Evolutionary conservation across 2,329 filamentous ascomycete species (phyloP).

Genomic region (Penicillium sp.): DNA sequence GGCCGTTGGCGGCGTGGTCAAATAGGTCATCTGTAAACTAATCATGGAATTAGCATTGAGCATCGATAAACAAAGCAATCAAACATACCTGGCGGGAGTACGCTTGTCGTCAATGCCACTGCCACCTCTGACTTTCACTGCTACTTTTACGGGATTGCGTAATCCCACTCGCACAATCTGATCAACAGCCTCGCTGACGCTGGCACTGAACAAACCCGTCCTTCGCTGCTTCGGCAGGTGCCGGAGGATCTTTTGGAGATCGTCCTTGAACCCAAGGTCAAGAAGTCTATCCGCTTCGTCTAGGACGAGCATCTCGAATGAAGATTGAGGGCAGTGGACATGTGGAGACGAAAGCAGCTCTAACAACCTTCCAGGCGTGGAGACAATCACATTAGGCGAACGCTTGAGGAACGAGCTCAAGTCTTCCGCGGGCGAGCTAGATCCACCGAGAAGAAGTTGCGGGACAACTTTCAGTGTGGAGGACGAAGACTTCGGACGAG

Average conservation of each 20-base stretch:
- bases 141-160: constrained; percentile 89
- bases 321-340: constrained; percentile 79
- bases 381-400: constrained; percentile 82
- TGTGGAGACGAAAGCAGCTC: constrained; percentile 81
- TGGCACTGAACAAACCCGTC: constrained; percentile 90
- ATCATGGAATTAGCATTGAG: constrained; percentile 13
- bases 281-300: constrained; percentile 91
- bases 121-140: constrained; percentile 80
- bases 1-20: constrained; percentile 66
- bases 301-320: constrained; percentile 85
- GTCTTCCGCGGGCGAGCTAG: constrained; percentile 76
- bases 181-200: constrained; percentile 89
- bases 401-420: constrained; percentile 75
- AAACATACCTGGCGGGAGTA: constrained; percentile 64
- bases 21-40: constrained; percentile 81
- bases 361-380: constrained; percentile 81
- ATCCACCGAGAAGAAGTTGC: constrained; percentile 81
- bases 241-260: constrained; percentile 76
- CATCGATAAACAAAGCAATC: background rate
- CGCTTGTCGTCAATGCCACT: constrained; percentile 72
- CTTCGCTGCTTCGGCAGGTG: constrained; percentile 85
- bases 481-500: constrained; percentile 37
- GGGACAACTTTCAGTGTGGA: constrained; percentile 62
- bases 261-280: constrained; percentile 89
- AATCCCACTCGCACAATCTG: constrained; percentile 88